These are phyloP conservation scores for Penicillium lividum DNA, from an alignment of 495 filamentous ascomycete species.

Conservation along the genomic window DNA sequence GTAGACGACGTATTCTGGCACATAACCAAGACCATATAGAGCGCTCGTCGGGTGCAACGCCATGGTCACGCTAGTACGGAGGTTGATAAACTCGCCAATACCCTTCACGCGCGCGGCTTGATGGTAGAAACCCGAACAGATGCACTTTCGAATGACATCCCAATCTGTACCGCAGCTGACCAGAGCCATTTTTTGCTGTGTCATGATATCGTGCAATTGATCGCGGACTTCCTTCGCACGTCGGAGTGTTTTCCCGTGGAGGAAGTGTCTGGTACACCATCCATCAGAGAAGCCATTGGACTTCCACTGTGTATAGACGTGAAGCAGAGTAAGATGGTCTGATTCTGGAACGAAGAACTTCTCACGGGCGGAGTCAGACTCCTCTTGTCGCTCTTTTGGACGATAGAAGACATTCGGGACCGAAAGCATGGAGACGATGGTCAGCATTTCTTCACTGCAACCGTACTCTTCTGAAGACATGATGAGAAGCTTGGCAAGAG, in stretches of 20 bases:
- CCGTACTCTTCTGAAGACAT: conserved; percentile 79
- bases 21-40: conserved; percentile 86
- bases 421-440: conserved; percentile 96
- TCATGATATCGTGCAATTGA: conserved; percentile 94
- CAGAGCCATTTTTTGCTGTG: conserved; percentile 84
- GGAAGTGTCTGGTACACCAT: conserved; percentile 91
- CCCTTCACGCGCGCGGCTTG: conserved; percentile 98
- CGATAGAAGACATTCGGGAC: conserved; percentile 97
- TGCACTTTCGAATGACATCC: conserved; percentile 93
- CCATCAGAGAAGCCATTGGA: conserved; percentile 84
- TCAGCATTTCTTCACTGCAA: conserved; percentile 97
- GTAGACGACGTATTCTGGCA: conserved; percentile 97
- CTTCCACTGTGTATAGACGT: conserved; percentile 96
- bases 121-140: conserved; percentile 97
- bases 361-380: conserved; percentile 94
- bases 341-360: conserved; percentile 99
- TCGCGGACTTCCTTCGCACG: conserved; percentile 91
- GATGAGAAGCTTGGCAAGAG: conserved; percentile 91
- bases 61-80: conserved; percentile 90
- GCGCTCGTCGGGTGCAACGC: conserved; percentile 93
- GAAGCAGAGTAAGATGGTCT: conserved; percentile 92
- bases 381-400: conserved; percentile 94
- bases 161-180: conserved; percentile 93
- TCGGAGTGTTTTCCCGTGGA: conserved; percentile 88
- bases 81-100: conserved; percentile 94